Percentiles rank a stretch among this genome's conserved stretches.
These are phyloP conservation scores for Canavalia gladiata DNA, from an alignment of 306 rosid genomes.

Conservation along the genomic window DNA sequence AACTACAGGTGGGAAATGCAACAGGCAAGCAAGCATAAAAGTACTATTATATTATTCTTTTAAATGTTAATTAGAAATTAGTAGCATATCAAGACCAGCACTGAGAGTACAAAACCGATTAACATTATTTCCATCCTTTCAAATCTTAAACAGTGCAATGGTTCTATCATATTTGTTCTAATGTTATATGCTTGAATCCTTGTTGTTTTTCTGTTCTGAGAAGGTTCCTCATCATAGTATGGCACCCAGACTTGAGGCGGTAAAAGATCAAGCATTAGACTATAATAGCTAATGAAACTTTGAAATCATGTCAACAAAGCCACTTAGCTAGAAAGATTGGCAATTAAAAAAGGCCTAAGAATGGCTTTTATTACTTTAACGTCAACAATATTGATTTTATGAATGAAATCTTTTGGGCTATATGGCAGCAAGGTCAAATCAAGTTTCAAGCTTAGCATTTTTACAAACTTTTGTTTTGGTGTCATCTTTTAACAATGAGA, in stretches of 20 bases:
- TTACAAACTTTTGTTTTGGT: background rate
- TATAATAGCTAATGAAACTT: background rate
- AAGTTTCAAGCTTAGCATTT: background rate
- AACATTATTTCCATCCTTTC: background rate
- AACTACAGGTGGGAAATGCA: background rate
- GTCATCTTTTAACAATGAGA: background rate
- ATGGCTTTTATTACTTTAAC: background rate
- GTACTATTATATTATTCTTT: no score
- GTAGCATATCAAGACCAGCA: slow-evolving; percentile 2
- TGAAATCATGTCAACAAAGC: background rate
- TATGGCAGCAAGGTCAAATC: background rate
- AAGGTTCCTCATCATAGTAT: background rate
- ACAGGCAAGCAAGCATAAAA: background rate
- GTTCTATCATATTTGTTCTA: slow-evolving; percentile 11
- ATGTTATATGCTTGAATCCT: no score
- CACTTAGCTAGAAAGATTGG: background rate
- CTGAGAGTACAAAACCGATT: background rate
- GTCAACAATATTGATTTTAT: background rate
- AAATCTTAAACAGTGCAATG: slow-evolving; percentile 8
- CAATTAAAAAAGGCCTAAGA: background rate
- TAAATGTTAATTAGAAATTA: background rate
- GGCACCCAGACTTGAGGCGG: background rate
- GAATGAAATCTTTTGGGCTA: slow-evolving; percentile 4
- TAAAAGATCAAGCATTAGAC: background rate
- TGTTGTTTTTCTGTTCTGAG: background rate